phyloP scores from a whole-genome alignment of 768 basidiomycete species.

The Lyophyllum shimeji region DNA sequence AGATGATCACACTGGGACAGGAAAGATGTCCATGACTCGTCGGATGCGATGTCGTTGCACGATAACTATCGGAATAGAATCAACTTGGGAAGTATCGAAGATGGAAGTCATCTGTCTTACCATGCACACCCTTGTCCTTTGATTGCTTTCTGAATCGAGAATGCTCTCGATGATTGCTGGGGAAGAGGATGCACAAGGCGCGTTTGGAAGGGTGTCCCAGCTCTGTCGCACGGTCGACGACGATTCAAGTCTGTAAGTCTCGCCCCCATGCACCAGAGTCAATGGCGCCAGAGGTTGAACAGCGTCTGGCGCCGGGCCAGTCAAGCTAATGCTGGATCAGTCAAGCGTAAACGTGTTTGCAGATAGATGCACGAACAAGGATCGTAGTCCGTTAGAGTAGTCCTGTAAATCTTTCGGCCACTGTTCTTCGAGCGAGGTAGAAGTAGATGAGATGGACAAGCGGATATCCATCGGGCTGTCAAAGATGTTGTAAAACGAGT shows the following conservation, averaged over 20 bases:
- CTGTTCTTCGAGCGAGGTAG: conserved; percentile 22
- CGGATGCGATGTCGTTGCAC: conserved; percentile 36
- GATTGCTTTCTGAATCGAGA: conserved; percentile 53
- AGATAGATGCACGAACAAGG: conserved; percentile 38
- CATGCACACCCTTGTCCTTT: conserved; percentile 52
- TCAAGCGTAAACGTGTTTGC: not conserved
- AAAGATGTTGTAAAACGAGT: not conserved
- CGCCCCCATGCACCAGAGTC: conserved; percentile 32
- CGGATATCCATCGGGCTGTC: conserved; percentile 59
- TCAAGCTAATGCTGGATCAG: conserved; percentile 31
- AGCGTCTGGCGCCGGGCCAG: conserved; percentile 20
- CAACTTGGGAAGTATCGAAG: not conserved
- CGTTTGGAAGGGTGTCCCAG: conserved; percentile 21
- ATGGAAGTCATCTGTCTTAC: conserved; percentile 32
- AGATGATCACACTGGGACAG: conserved; percentile 36
- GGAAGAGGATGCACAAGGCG: conserved; percentile 7
- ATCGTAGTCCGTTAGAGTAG: conserved; percentile 38
- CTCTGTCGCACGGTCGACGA: conserved; percentile 50
- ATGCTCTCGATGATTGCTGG: conserved; percentile 43
- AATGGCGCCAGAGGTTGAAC: conserved; percentile 50
- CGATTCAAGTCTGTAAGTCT: conserved; percentile 45
- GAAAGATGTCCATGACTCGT: conserved; percentile 42
- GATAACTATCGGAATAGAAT: conserved; percentile 37
- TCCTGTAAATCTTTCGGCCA: conserved; percentile 41
- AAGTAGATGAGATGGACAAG: conserved; percentile 39